phyloP scores from a whole-genome alignment of 177 flowering plant species.

The Vitis hybrid region DNA sequence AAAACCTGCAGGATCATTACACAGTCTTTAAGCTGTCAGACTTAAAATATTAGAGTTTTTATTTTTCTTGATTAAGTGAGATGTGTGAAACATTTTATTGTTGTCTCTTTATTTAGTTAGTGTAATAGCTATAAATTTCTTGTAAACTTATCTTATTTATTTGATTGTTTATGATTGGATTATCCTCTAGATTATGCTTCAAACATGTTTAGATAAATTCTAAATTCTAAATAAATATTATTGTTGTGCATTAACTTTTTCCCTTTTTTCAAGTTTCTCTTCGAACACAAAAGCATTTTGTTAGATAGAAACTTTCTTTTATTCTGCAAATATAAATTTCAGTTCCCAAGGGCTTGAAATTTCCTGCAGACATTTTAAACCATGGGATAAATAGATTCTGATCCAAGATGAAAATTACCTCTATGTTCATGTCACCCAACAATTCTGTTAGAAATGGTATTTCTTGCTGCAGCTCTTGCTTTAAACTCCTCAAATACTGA shows the following conservation, averaged over 20 bases:
- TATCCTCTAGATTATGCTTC: background rate
- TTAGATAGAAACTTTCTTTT: background rate
- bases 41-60: too few species aligned
- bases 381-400: background rate
- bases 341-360: background rate
- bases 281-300: background rate
- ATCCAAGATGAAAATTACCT: constrained; percentile 39
- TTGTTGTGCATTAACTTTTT: background rate
- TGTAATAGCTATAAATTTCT: background rate
- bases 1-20: too few species aligned
- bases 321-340: background rate
- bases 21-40: too few species aligned
- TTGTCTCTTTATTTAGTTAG: too few species aligned
- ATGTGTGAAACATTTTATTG: too few species aligned
- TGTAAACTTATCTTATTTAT: background rate
- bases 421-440: constrained; percentile 35
- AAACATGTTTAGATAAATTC: background rate
- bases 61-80: too few species aligned
- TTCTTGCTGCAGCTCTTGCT: constrained; percentile 53
- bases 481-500: constrained; percentile 66
- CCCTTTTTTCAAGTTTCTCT: background rate
- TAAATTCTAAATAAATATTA: background rate
- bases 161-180: background rate
- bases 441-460: constrained; percentile 55
- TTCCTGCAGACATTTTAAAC: background rate